Evolutionary conservation across 305 asterid species (phyloP).

Genomic region (Rubia peregrina): DNA sequence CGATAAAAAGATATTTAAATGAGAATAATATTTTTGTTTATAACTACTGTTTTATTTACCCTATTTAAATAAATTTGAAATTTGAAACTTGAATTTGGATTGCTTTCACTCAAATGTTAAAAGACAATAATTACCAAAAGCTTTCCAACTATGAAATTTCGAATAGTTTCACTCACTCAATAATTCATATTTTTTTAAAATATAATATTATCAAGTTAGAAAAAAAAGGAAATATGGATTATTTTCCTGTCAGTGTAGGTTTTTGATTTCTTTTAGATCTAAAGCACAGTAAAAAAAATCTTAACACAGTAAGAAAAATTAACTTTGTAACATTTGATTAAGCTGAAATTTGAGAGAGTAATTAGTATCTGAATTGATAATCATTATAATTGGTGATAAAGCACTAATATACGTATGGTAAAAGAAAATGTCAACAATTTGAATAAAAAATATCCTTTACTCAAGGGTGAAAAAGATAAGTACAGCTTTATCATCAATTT

Average conservation of each 20-base stretch:
- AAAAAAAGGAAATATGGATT: not conserved
- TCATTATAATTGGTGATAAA: conserved; percentile 2
- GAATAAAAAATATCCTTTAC: not conserved
- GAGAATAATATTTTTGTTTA: not conserved
- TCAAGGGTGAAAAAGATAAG: not conserved
- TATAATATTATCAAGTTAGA: not conserved
- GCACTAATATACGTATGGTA: not conserved
- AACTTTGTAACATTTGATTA: not conserved
- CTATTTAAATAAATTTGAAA: not conserved
- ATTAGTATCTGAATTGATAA: not conserved
- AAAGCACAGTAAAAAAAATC: not conserved
- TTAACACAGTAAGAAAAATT: not conserved
- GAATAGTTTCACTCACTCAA: too few species aligned
- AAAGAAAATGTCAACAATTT: not conserved
- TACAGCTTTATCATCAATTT: not conserved
- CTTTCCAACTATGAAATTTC: not conserved
- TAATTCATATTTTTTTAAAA: too few species aligned
- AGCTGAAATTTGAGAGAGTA: not conserved
- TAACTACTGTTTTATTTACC: not conserved
- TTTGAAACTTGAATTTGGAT: not conserved
- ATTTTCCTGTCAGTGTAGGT: not conserved
- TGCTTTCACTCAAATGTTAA: not conserved
- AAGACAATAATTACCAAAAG: not conserved
- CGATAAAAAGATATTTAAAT: not conserved
- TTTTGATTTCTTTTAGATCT: not conserved